Percentiles rank a stretch among this genome's conserved stretches.
These are phyloP conservation scores for Sugiyamaella americana DNA, from an alignment of 805 yeast genomes.

Conservation along the genomic window DNA sequence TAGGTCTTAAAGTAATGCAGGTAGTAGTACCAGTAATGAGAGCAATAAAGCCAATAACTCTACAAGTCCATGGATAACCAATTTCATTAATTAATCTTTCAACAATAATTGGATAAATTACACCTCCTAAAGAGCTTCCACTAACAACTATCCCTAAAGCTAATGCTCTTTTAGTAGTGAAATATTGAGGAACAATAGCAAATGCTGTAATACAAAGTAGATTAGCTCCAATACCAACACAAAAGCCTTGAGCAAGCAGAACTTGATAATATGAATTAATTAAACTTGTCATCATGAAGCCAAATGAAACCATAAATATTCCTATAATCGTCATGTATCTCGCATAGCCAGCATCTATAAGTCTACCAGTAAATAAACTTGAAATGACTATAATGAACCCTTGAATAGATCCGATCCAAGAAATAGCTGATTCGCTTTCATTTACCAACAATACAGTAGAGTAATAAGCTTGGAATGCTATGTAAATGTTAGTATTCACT, in stretches of 20 bases:
- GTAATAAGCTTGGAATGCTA: conserved; percentile 4
- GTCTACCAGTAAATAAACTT: conserved; percentile 26
- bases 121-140: conserved; percentile 50
- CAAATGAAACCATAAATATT: conserved; percentile 22
- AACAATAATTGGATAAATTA: conserved; percentile 43
- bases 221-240: conserved; percentile 41
- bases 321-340: conserved; percentile 21
- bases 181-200: conserved; percentile 43
- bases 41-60: conserved; percentile 41
- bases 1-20: conserved; percentile 22
- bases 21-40: conserved; percentile 25
- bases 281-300: conserved; percentile 30
- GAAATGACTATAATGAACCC: conserved; percentile 21
- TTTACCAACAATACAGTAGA: neutral
- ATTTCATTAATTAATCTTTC: conserved; percentile 35
- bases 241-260: conserved; percentile 46
- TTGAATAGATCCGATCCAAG: conserved; percentile 27
- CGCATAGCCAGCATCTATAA: conserved; percentile 25
- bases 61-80: conserved; percentile 49
- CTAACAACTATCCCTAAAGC: conserved; percentile 43
- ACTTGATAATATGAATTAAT: conserved; percentile 44
- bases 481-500: too few species aligned
- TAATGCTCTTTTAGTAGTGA: conserved; percentile 37
- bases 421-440: conserved; percentile 20
- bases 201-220: conserved; percentile 41